Conservation (phyloP, 2,329 filamentous ascomycete genomes). For the Epichloe amarillans region DNA sequence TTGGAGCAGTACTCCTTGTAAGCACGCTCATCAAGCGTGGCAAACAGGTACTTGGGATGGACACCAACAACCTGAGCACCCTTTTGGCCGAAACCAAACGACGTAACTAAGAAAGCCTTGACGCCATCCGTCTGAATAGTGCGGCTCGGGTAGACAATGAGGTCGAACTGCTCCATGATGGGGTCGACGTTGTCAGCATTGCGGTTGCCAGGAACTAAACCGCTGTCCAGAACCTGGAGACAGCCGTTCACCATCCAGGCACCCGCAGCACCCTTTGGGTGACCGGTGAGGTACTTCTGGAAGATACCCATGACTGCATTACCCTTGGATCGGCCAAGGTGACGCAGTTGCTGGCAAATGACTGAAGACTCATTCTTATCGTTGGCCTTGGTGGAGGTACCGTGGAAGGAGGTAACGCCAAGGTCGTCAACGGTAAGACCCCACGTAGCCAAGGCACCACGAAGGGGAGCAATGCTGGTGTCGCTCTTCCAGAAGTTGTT, state of each 20-base stretch:
- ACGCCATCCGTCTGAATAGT: conserved; percentile 94
- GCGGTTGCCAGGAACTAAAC: conserved; percentile 89
- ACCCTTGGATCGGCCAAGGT: conserved; percentile 90
- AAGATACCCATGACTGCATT: conserved; percentile 95
- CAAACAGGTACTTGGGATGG: conserved; percentile 90
- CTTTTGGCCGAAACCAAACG: conserved; percentile 98
- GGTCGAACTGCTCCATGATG: conserved; percentile 93
- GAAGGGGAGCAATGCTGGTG: conserved; percentile 81
- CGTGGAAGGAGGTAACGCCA: conserved; percentile 93
- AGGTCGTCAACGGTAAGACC: conserved; percentile 95
- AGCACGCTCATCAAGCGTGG: conserved; percentile 76
- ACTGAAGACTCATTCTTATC: conserved; percentile 99
- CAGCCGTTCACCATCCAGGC: conserved; percentile 99
- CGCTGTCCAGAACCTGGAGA: conserved; percentile 86
- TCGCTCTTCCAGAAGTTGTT: conserved; percentile 99
- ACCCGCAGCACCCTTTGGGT: conserved; percentile 97
- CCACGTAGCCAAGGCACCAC: conserved; percentile 93
- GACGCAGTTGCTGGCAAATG: conserved; percentile 88
- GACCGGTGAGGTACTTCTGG: conserved; percentile 98
- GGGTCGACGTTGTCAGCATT: conserved; percentile 97
- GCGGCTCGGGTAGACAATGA: conserved; percentile 92
- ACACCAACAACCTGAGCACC: conserved; percentile 94
- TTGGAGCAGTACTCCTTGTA: conserved; percentile 75
- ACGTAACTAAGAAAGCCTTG: conserved; percentile 98
- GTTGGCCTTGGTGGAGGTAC: conserved; percentile 95